Evolutionary conservation across 2,329 filamentous ascomycete genomes (phyloP), one percentile per base, ranked within the genome.

Genomic region (Capronia americana): DNA sequence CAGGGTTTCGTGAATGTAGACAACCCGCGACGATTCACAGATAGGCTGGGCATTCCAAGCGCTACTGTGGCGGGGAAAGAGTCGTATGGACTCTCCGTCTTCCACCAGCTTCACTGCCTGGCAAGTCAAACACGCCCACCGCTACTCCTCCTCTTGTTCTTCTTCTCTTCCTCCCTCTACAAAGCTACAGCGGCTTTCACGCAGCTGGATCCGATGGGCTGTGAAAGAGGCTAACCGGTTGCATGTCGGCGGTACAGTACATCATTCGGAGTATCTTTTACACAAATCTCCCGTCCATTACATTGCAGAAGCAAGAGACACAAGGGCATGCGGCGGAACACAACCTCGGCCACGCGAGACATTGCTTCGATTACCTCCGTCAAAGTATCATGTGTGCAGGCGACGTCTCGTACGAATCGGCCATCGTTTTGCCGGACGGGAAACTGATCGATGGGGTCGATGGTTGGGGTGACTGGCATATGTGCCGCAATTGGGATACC

Each of bases 351-450:
- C 53, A 55, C n/a, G 53, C 53, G 14, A 30, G 53, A n/a, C 53
- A 55, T 55, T 55, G 53, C 28, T 55, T 55, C 53, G 53, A 55
- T 4, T 55, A 55, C 28, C 53, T 55, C 10, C 53, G 53, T 32
- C 53, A 55, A 55, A 55, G 53, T 20, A 55, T 55, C 23, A 55
- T 55, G 53, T 55, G 53, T n/a, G 53, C 53, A 4, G 53, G 53
- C 32, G 53, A 55, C 28, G 53, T 55, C 53, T 55, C 53, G 17
- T 55, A 55, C 28, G 53, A 55, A 20, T 55, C 53, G 8, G 53
- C 53, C 53, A 55, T 55, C 17, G 53, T 55, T 2, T n/a, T 32
- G 28, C 28, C 53, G 24, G 12, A 32, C 17, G 53, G 53, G 28
- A 55, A 55, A 17, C 53, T 55, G 53, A 7, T 55, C 26, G 28